These are phyloP conservation scores for Trypanosoma boissoni DNA, from an alignment of 208 protist genomes.

Conservation along the genomic window DNA sequence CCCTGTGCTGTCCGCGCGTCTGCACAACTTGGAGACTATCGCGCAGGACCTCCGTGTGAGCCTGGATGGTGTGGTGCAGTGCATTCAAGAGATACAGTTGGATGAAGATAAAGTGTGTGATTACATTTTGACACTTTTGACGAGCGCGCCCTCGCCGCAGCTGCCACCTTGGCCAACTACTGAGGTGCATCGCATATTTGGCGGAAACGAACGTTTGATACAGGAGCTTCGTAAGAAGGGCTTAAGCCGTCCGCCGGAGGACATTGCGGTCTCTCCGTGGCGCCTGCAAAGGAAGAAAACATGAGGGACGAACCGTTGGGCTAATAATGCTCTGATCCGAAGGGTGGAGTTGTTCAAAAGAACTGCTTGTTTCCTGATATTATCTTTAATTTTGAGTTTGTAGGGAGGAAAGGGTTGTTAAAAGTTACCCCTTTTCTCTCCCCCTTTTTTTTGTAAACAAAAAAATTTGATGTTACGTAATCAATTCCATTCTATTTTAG, in stretches of 20 bases:
- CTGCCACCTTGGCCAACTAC: neutral
- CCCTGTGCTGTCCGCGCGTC: conserved; percentile 31
- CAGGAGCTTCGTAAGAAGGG: neutral
- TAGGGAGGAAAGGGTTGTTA: no score
- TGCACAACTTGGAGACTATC: conserved; percentile 34
- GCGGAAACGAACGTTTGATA: neutral
- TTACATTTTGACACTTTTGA: conserved; percentile 5
- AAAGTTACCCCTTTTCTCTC: no score
- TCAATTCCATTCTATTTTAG: no score
- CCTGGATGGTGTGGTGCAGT: conserved; percentile 21
- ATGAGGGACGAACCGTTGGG: no score
- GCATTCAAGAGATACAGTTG: conserved; percentile 26
- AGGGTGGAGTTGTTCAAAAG: no score
- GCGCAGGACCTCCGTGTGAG: conserved; percentile 28
- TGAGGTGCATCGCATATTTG: neutral
- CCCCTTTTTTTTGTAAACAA: no score
- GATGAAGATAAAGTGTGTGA: conserved; percentile 26
- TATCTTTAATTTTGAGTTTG: no score
- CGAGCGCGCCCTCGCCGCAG: neutral
- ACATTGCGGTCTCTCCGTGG: neutral
- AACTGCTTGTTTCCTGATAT: no score
- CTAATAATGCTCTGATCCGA: no score
- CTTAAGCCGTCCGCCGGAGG: neutral
- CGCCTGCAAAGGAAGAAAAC: neutral
- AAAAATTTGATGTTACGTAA: no score